These are phyloP conservation scores for Xylariomycetidae sp. DNA, from an alignment of 2,329 filamentous ascomycete genomes.

Conservation along the genomic window DNA sequence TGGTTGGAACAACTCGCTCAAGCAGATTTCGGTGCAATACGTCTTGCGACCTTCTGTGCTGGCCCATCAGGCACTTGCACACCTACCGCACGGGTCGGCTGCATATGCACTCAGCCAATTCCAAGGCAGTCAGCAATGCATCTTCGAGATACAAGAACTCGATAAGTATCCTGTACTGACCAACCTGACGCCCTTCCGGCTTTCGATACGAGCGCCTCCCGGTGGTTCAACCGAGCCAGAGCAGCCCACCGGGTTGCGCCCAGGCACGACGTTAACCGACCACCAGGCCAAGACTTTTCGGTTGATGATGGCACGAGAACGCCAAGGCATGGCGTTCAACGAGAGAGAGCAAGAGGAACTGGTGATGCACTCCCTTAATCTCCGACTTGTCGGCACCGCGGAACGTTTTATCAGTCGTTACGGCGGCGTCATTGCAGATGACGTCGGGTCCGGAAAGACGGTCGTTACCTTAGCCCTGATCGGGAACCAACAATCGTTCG, in stretches of 20 bases:
- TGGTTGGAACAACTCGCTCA: no score
- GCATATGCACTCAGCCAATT: no score
- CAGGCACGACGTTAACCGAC: no score
- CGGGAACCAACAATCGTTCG: conserved; percentile 19
- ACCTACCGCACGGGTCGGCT: conserved; percentile 5
- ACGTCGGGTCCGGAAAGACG: conserved; percentile 41
- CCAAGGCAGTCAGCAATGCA: no score
- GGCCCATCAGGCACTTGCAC: conserved; percentile 6
- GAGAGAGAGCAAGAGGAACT: conserved; percentile 36
- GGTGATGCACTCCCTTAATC: conserved; percentile 23
- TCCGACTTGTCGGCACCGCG: conserved; percentile 29
- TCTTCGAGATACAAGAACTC: no score
- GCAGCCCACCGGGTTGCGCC: no score
- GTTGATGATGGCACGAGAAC: conserved; percentile 28
- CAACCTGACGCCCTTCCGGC: no score
- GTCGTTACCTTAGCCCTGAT: conserved; percentile 34
- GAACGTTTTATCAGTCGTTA: conserved; percentile 18
- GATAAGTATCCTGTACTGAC: no score
- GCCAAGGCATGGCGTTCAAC: conserved; percentile 15
- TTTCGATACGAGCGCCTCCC: no score
- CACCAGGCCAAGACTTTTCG: no score
- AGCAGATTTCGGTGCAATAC: conserved; percentile 6
- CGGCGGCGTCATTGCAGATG: conserved; percentile 37
- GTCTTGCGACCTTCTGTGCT: conserved; percentile 6
- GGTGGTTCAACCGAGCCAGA: no score